Evolutionary conservation across 2,329 filamentous ascomycete species (phyloP).

Genomic region (Penicillium sp.): DNA sequence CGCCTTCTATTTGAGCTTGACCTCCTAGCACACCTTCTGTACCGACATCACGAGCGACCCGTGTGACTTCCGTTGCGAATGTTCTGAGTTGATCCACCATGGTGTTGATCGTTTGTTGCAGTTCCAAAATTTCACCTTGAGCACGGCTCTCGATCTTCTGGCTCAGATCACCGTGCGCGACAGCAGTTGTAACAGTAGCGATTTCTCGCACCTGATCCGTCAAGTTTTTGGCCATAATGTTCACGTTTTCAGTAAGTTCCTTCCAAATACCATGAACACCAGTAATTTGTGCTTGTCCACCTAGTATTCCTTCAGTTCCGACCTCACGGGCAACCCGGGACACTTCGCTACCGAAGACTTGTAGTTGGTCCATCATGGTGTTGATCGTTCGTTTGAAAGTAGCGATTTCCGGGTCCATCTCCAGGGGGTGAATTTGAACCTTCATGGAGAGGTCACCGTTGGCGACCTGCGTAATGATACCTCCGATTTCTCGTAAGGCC

Average conservation of each 20-base stretch:
- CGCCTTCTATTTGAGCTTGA: conserved; percentile 80
- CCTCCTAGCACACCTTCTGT: conserved; percentile 82
- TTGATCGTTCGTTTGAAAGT: conserved; percentile 98
- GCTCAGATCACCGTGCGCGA: conserved; percentile 80
- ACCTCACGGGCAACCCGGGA: conserved; percentile 93
- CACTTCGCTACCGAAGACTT: conserved; percentile 95
- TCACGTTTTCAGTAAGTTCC: conserved; percentile 88
- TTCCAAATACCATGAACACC: conserved; percentile 98
- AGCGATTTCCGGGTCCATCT: conserved; percentile 98
- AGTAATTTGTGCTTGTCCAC: conserved; percentile 90
- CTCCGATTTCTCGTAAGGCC: conserved; percentile 92
- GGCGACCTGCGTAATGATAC: conserved; percentile 94
- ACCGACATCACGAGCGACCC: conserved; percentile 81
- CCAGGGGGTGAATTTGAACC: conserved; percentile 90
- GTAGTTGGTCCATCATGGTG: conserved; percentile 97
- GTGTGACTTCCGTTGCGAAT: conserved; percentile 82
- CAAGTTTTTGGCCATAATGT: conserved; percentile 82
- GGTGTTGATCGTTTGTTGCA: conserved; percentile 86
- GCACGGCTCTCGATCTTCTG: conserved; percentile 83
- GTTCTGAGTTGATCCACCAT: conserved; percentile 86
- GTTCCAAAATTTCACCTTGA: conserved; percentile 78
- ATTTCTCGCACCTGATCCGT: conserved; percentile 86
- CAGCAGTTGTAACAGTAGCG: conserved; percentile 80
- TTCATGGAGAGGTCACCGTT: conserved; percentile 96
- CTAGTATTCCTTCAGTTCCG: conserved; percentile 91